Evolutionary conservation across 2,329 filamentous ascomycete genomes (phyloP), one percentile per base, ranked within the genome.

Genomic region (Aspergillus pseudonomiae): DNA sequence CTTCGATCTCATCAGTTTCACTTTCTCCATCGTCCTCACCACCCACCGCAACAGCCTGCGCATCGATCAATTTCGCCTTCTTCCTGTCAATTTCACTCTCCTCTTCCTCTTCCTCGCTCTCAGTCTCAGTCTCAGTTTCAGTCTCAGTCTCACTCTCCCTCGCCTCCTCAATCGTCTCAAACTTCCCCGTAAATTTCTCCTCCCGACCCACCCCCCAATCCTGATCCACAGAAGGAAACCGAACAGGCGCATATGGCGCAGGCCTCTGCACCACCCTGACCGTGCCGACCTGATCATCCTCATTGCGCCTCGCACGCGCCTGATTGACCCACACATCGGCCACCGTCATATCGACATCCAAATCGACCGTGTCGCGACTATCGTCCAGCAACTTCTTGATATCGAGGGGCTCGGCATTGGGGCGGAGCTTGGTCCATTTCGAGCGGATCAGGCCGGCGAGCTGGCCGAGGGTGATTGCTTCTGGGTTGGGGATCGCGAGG

Each of bases 201-300:
- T 48, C 57, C 59, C 69, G 14, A 41, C 63, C 71, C 16, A 69
- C 70, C 11, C 73, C 71, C 74, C 77, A 79, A 55, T 79, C 77
- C 48, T 75, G 75, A 2, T 69, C 65, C 6, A 79, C 75, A 2
- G 78, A 79, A 6, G 72, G 68, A 54, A 74, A 77, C 30, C 77
- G 71, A 16, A 69, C 62, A 21, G 71, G 69, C 0, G 67, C 60
- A 34, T 72, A 63, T 1, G 52, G 19, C 36, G 45, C 58, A 46
- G 16, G 60, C 39, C 39, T 14, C 26, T 59, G 59, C 28, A 61
- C 62, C 34, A 63, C 62, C 24, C 57, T 26, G 2, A 50, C 57
- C 12, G 43, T 52, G 5, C 57, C 57, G 19, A 19, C 16, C 45
- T 59, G 57, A n/a, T 59, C 57, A 36, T 36, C 41, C 21, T 36